Percentiles rank a stretch among this genome's conserved stretches.
phyloP scores from a whole-genome alignment of 768 basidiomycete genomes.

The Lepiota brunneoincarnata region DNA sequence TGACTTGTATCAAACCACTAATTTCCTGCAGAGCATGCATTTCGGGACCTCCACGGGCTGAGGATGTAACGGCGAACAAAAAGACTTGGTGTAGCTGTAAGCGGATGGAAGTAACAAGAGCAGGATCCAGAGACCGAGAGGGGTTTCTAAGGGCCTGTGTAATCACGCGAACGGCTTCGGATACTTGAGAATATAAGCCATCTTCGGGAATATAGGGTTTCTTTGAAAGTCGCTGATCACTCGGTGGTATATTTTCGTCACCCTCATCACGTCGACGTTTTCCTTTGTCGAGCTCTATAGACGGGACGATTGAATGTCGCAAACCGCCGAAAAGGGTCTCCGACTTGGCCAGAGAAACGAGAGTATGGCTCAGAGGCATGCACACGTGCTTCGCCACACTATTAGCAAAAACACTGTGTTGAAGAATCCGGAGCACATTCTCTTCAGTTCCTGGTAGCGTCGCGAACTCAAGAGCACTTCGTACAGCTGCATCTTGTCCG shows the following conservation, averaged over 20 bases:
- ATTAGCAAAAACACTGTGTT: conserved; percentile 43
- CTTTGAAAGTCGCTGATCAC: conserved; percentile 34
- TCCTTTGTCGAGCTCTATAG: conserved; percentile 63
- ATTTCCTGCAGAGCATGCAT: conserved; percentile 70
- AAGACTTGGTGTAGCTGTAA: conserved; percentile 74
- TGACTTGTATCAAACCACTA: conserved; percentile 77
- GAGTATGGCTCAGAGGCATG: conserved; percentile 52
- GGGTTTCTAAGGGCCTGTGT: conserved; percentile 45
- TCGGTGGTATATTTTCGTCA: conserved; percentile 27
- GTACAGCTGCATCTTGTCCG: conserved; percentile 54
- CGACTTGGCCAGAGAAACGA: conserved; percentile 67
- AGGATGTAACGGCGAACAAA: conserved; percentile 74
- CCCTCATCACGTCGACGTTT: conserved; percentile 71
- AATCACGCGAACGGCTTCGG: conserved; percentile 59
- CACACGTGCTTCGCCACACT: conserved; percentile 52
- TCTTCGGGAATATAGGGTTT: conserved; percentile 41
- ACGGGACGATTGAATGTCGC: conserved; percentile 60
- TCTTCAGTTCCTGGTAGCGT: conserved; percentile 45
- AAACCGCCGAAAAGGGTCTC: conserved; percentile 63
- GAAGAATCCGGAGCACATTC: conserved; percentile 57
- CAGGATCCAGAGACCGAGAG: conserved; percentile 47
- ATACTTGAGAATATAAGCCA: conserved; percentile 53
- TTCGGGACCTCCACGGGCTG: conserved; percentile 46
- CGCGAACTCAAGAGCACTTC: conserved; percentile 48
- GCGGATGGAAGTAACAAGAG: conserved; percentile 68